Percentiles rank a stretch among this genome's conserved stretches.
These are phyloP conservation scores for Dipteronia dyeriana DNA, from an alignment of 345 rosid genomes.

Conservation along the genomic window DNA sequence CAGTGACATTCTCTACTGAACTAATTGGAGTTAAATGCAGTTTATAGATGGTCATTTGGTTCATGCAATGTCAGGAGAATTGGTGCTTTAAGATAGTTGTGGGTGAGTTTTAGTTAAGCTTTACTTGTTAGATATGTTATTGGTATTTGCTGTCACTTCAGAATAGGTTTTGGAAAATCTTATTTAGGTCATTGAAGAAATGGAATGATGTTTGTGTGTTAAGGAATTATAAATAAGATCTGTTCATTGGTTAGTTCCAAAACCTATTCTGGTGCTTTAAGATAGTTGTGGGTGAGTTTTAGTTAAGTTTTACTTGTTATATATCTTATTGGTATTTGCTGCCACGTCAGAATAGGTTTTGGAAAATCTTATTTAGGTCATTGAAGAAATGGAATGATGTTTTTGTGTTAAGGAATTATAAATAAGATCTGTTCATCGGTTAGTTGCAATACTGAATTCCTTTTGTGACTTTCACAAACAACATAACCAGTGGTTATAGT, in stretches of 20 bases:
- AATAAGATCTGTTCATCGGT: not conserved
- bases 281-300: not conserved
- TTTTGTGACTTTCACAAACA: not conserved
- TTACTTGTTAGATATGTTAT: not conserved
- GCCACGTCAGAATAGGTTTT: not conserved
- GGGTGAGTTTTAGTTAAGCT: not conserved
- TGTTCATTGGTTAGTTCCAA: not conserved
- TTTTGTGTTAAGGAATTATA: not conserved
- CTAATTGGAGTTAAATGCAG: not conserved
- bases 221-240: not conserved
- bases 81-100: not conserved
- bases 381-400: too few species aligned
- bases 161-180: not conserved
- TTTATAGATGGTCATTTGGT: not conserved
- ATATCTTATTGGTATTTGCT: not conserved
- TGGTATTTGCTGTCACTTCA: not conserved
- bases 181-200: not conserved
- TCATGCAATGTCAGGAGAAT: not conserved
- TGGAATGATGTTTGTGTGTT: not conserved
- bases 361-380: not conserved
- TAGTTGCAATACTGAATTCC: not conserved
- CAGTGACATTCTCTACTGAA: not conserved
- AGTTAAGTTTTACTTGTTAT: not conserved
- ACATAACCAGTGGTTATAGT: not conserved
- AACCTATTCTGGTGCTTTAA: too few species aligned